These are phyloP conservation scores for Aspergillus homomorphus DNA, from an alignment of 495 filamentous ascomycete genomes.

Conservation along the genomic window DNA sequence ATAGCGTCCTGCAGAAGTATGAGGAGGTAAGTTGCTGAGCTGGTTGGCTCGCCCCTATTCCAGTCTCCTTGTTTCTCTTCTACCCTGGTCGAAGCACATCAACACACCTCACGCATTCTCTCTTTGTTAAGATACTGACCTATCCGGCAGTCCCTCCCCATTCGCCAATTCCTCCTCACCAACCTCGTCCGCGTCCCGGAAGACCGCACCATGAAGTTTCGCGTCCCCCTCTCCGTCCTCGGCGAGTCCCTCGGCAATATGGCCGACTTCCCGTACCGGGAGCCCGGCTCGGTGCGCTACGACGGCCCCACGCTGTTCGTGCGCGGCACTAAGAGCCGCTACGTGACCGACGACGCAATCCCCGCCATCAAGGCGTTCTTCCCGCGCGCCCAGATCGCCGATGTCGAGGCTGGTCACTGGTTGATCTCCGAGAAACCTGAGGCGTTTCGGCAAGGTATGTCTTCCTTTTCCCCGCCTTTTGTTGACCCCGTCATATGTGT, in stretches of 20 bases:
- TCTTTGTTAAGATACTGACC: background rate
- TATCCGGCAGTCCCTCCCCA: slow-evolving; percentile 53
- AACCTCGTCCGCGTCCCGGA: slow-evolving; percentile 63
- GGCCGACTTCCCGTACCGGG: slow-evolving; percentile 77
- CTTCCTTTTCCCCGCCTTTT: background rate
- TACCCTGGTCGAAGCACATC: background rate
- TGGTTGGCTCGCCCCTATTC: background rate
- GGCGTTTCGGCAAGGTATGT: slow-evolving; percentile 74
- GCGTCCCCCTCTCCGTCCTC: slow-evolving; percentile 60
- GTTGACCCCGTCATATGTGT: background rate
- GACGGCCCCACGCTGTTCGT: slow-evolving; percentile 78
- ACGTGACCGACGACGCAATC: slow-evolving; percentile 84
- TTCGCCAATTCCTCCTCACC: slow-evolving; percentile 92
- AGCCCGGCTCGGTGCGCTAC: slow-evolving; percentile 53
- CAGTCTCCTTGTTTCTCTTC: background rate
- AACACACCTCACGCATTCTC: background rate
- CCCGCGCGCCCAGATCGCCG: slow-evolving; percentile 71
- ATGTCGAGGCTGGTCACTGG: slow-evolving; percentile 92
- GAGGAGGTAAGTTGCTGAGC: slow-evolving; percentile 52
- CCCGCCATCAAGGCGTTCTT: slow-evolving; percentile 89
- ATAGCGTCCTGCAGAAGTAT: slow-evolving; percentile 72
- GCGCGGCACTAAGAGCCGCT: slow-evolving; percentile 76
- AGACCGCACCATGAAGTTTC: slow-evolving; percentile 46
- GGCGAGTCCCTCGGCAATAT: slow-evolving; percentile 59
- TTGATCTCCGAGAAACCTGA: slow-evolving; percentile 90